phyloP scores from a whole-genome alignment of 257 asterid genomes.

The Solanum bulbocastanum region DNA sequence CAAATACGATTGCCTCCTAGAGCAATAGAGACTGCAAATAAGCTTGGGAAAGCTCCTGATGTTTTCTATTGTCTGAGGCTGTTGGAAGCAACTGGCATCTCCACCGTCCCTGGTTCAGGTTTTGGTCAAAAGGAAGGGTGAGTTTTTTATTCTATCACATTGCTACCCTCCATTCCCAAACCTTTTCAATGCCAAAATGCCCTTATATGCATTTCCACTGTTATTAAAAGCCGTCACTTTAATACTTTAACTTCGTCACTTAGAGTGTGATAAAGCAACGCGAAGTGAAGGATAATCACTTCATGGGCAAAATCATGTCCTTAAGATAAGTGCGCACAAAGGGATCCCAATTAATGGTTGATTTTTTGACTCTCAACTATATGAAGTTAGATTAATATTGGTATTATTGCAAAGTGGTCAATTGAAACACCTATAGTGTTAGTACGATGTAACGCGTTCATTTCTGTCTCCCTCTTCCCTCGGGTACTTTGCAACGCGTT shows the following conservation, averaged over 20 bases:
- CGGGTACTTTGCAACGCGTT: background rate
- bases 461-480: background rate
- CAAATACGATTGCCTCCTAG: slow-evolving; percentile 91
- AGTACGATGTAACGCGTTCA: background rate
- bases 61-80: slow-evolving; percentile 94
- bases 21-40: slow-evolving; percentile 83
- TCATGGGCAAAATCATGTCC: background rate
- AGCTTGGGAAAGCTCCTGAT: slow-evolving; percentile 81
- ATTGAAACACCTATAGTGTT: background rate
- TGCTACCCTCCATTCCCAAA: background rate
- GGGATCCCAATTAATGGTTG: background rate
- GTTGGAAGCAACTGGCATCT: slow-evolving; percentile 94
- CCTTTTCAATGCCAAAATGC: background rate
- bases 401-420: background rate
- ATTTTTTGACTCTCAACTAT: background rate
- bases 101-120: slow-evolving; percentile 99
- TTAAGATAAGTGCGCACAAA: background rate
- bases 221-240: background rate
- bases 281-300: background rate
- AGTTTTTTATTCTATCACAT: background rate
- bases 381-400: background rate
- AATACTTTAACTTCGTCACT: background rate
- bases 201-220: background rate
- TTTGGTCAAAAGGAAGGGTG: slow-evolving; percentile 99
- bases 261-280: background rate